Base-by-base conservation (phyloP, 768 basidiomycete species). In the Russula olivacea region DNA sequence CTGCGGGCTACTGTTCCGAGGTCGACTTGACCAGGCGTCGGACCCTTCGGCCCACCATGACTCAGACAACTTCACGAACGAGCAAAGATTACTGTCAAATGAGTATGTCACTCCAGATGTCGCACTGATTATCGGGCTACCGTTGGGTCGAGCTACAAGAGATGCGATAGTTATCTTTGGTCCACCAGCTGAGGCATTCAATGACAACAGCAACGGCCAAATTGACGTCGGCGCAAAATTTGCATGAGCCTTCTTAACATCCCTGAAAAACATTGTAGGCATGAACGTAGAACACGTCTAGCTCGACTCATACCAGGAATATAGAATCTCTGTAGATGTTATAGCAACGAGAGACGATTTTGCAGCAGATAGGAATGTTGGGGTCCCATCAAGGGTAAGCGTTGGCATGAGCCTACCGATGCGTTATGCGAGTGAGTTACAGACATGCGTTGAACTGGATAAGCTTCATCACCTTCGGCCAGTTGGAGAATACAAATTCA, bases 31-130 rank as follows among this genome's bases (percentile, higher is more conserved):
- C 91, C 93, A 94, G 23, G 81, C 82, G 64, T 91, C 88, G 0
- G 89, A 92, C 45, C 89, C 88, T 67, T 88, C 83, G 0, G 87
- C 77, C 87, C 89, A 95, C 91, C 93, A 96, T 1, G 81, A 76
- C 55, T 91, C 89, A 48, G 84, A 84, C 45, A 98, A 74, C 68
- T 87, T 86, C 55, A 85, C 79, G 86, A 92, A 98, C 5, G 84
- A 71, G 32, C 74, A 73, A 1, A 95, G 79, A 9, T 78, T 73
- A 2, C 81, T 58, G 67, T 96, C 92, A 72, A 91, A 98, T 0
- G 91, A 85, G 71, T 89, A 88, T 3, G 88, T 82, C 21, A 84
- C 74, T n/a, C 92, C 91, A 30, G 83, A 84, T 0, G 91, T 89
- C 51, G 89, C 83, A 45, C 84, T 79, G 56, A 98, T 75, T 61